Base-by-base conservation (phyloP, 371 early-diverging fungal species). In the Synchytrium microbalum region DNA sequence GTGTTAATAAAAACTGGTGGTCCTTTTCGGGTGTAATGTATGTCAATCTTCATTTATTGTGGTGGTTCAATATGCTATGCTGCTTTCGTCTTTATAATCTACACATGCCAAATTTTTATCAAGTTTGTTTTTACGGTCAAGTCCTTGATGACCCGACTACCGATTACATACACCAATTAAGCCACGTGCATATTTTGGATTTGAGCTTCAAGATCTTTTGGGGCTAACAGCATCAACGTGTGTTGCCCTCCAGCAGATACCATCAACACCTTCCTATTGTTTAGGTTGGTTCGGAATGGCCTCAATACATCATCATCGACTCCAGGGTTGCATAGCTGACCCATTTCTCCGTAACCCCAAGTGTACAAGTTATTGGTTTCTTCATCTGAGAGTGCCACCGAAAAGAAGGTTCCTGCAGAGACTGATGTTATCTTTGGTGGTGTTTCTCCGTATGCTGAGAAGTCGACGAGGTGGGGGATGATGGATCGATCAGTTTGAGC, bases 311-410 rank as follows among this genome's bases (percentile, higher is more conserved):
- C 56, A 25, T 64, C 64, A 29, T 75, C 74, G 61, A 73, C 75
- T 38, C 67, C 70, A 16, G 59, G 68, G 65, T 72, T 73, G 28
- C 69, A 64, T 19, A 78, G 68, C 66, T 78, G 77, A 1, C 76
- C 75, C 72, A 71, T 74, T 56, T 77, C 76, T 24, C 78, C 78
- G 62, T 73, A 75, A 8, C 81, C 81, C 78, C 78, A 78, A 31
- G 67, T 58, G 62, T 70, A 79, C 5, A 79, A 59, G 52, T 75
- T 72, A 61, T 72, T 67, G n/a, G 3, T 24, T 13, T 3, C 32
- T 26, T 59, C 66, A 1, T 71, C 30, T 28, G 66, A 57, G 59
- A 72, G 32, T 13, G 73, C 73, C 26, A 73, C 64, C 29, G 60
- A 68, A 38, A 68, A 73, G 2, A 63, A 14, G 1, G 59, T 55